Evolutionary conservation across 305 asterid species (phyloP), one percentile per base, ranked within the genome.

Genomic region (Rubia balearica): DNA sequence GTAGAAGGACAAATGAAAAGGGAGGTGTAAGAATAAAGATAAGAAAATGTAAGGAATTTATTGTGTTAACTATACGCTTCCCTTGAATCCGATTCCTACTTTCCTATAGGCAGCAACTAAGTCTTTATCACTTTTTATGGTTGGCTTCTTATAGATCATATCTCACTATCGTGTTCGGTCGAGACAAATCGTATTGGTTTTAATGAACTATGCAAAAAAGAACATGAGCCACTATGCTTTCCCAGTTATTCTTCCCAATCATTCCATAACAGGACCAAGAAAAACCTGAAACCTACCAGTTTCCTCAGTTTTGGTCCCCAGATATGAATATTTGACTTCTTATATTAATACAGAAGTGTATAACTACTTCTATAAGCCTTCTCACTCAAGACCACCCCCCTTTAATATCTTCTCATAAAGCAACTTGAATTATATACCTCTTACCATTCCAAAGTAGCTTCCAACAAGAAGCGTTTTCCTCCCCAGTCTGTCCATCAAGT

Each of bases 401-500:
- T 7, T 21, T 24, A 21, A 53, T 21, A 51, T 11, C 12, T 40
- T 30, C 48, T 22, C 59, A 60, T 17, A n/a, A 61, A 53, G 11
- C 57, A 57, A 71, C 72, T 21, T 22, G 24, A 61, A 45, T 11
- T 22, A 41, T 9, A 48, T 68, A 46, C 68, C 16, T 68, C 83
- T 80, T 60, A 89, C 97, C 97, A 91, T 91, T 82, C 97, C 97
- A 70, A 83, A 61, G 77, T 91, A 91, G 81, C 97, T 91, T 81
- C 88, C 90, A 71, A 87, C 75, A 13, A 91, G 88, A 81, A 91
- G 95, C 63, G 77, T 82, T 76, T 82, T 82, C 70, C 97, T 88
- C 77, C 96, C 95, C 75, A 81, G 90, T 80, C 75, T 91, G 81
- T 91, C 97, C 90, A 91, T 83, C 66, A 91, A 81, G 85, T 88